Percentiles rank a stretch among this genome's conserved stretches.
Conservation (phyloP, 2,329 filamentous ascomycete species). For the Biscogniauxia marginata region DNA sequence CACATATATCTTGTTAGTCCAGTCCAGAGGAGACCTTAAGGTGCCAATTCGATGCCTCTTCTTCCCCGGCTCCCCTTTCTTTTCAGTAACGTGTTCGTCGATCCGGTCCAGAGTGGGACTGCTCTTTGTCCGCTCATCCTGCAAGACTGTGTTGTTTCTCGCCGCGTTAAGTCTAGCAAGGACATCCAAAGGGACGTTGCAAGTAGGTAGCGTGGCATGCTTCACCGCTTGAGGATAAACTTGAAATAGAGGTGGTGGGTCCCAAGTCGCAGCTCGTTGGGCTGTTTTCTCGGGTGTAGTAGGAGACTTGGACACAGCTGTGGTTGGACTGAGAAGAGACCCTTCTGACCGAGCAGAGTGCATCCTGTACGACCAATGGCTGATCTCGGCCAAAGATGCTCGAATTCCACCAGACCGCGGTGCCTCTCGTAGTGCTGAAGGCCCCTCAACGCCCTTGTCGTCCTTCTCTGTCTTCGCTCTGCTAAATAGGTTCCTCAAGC, state of each 20-base stretch:
- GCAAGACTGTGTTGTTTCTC: slow-evolving; percentile 40
- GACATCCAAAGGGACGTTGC: slow-evolving; percentile 65
- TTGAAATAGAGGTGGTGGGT: slow-evolving; percentile 77
- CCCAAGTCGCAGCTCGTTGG: slow-evolving; percentile 43
- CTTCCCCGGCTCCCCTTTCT: slow-evolving; percentile 42
- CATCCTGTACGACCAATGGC: slow-evolving; percentile 41
- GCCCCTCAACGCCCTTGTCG: slow-evolving; percentile 26
- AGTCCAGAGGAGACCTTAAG: slow-evolving; percentile 53
- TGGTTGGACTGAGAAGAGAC: slow-evolving; percentile 26
- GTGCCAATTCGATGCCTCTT: slow-evolving; percentile 46
- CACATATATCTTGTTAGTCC: slow-evolving; percentile 71
- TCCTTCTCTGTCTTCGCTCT: slow-evolving; percentile 41
- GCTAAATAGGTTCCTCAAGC: slow-evolving; percentile 51
- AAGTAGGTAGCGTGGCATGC: slow-evolving; percentile 67
- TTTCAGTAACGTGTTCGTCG: slow-evolving; percentile 30
- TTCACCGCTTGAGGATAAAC: slow-evolving; percentile 83
- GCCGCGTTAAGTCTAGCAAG: slow-evolving; percentile 62
- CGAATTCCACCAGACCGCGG: slow-evolving; percentile 41
- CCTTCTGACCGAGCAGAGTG: slow-evolving; percentile 38
- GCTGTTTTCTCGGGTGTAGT: slow-evolving; percentile 9
- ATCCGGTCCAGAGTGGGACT: slow-evolving; percentile 21
- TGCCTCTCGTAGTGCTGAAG: slow-evolving; percentile 30
- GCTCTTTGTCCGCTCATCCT: slow-evolving; percentile 34
- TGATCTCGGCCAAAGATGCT: slow-evolving; percentile 46
- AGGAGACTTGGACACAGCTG: slow-evolving; percentile 15